These are phyloP conservation scores for Populus pruinosa DNA, from an alignment of 345 rosid genomes.

Conservation along the genomic window DNA sequence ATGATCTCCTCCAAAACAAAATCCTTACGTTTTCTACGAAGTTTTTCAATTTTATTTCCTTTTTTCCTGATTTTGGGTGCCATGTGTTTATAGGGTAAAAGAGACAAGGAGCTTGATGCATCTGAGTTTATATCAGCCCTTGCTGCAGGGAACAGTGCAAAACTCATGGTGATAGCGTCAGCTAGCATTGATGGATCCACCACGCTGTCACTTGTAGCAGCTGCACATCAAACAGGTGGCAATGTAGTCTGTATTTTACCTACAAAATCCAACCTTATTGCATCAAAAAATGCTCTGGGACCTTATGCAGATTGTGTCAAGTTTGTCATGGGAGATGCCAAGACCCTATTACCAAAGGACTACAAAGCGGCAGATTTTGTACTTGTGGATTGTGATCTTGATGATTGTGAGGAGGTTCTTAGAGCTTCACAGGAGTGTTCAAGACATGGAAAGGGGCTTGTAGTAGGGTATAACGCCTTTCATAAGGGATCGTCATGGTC, in stretches of 20 bases:
- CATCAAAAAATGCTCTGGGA: constrained; percentile 20
- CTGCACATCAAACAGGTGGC: constrained; percentile 49
- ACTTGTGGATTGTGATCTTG: constrained; percentile 40
- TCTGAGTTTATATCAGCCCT: constrained; percentile 60
- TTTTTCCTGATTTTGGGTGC: neutral
- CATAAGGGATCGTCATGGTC: constrained; percentile 19
- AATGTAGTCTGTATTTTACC: constrained; percentile 32
- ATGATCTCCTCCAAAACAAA: neutral
- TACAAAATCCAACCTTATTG: neutral
- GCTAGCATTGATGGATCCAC: constrained; percentile 18
- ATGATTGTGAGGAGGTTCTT: constrained; percentile 16
- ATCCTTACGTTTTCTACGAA: too few relatives aligned
- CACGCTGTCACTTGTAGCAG: constrained; percentile 37
- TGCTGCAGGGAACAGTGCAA: constrained; percentile 53
- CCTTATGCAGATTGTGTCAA: constrained; percentile 20
- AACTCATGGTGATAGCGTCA: constrained; percentile 42
- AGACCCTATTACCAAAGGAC: constrained; percentile 22
- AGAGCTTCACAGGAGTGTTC: constrained; percentile 23
- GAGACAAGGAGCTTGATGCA: constrained; percentile 43
- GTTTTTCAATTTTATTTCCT: neutral
- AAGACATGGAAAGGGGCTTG: constrained; percentile 8
- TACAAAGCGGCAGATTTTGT: constrained; percentile 40
- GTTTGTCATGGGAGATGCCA: constrained; percentile 36
- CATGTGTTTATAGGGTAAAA: constrained; percentile 30
- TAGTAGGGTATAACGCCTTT: constrained; percentile 50